Percentiles rank a stretch among this genome's conserved stretches.
phyloP scores from a whole-genome alignment of 163 green algal species.

The Prototheca stagnorum region DNA sequence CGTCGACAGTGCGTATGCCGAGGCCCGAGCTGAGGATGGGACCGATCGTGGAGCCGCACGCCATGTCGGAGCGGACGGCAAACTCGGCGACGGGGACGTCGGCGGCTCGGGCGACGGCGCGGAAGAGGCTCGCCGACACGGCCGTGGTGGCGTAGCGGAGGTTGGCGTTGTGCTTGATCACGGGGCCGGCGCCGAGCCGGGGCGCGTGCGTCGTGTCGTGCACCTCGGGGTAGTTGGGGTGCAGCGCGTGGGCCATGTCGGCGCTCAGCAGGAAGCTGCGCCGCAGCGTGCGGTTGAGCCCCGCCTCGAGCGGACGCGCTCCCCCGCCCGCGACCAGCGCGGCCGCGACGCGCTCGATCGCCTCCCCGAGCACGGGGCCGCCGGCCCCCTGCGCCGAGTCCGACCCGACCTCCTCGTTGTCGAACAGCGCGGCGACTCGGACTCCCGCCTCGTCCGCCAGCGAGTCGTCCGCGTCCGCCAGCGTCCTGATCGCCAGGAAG shows the following conservation, averaged over 20 bases:
- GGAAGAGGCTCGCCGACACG: conserved; percentile 75
- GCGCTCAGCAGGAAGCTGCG: conserved; percentile 48
- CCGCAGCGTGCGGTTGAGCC: conserved; percentile 44
- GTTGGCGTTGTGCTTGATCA: conserved; percentile 93
- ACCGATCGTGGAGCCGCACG: conserved; percentile 85
- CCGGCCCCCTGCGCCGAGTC: conserved; percentile 49
- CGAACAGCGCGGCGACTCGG: conserved; percentile 78
- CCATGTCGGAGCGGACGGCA: conserved; percentile 86
- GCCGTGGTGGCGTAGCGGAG: conserved; percentile 89
- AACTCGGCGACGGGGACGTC: conserved; percentile 70
- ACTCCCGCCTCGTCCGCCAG: conserved; percentile 53
- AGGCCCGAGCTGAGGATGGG: conserved; percentile 29
- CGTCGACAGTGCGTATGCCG: conserved; percentile 80
- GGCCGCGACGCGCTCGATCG: conserved; percentile 51
- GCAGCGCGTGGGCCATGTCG: conserved; percentile 89
- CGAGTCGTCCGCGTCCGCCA: conserved; percentile 33
- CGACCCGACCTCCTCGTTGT: conserved; percentile 87
- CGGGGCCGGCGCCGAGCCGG: conserved; percentile 55
- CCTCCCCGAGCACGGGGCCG: conserved; percentile 63
- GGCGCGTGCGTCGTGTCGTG: conserved; percentile 49
- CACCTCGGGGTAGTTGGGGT: conserved; percentile 79
- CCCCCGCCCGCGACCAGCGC: conserved; percentile 27
- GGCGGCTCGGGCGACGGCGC: conserved; percentile 23
- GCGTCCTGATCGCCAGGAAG: conserved; percentile 40
- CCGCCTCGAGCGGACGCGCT: conserved; percentile 39